Percentiles rank a stretch among this genome's conserved stretches.
Evolutionary conservation across 2,329 filamentous ascomycete genomes (phyloP).

Genomic region (Fusarium albosuccineum): DNA sequence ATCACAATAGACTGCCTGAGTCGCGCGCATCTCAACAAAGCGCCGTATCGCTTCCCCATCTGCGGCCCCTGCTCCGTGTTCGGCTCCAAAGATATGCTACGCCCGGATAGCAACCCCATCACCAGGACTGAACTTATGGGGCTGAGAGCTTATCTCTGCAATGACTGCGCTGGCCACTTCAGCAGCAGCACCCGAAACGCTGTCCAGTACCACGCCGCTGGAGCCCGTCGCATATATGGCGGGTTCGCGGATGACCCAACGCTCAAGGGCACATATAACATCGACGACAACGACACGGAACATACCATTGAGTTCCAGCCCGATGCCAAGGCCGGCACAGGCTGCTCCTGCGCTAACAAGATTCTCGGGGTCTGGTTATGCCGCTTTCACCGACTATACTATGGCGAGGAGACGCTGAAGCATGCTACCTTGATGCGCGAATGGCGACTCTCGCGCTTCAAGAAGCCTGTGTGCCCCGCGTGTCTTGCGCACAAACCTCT

Average conservation of each 20-base stretch:
- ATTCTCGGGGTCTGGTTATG: conserved; percentile 52
- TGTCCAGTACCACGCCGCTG: conserved; percentile 20
- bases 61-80: conserved; percentile 44
- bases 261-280: conserved; percentile 9
- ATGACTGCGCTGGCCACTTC: conserved; percentile 41
- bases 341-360: conserved; percentile 55
- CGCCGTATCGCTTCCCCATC: conserved; percentile 34
- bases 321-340: conserved; percentile 46
- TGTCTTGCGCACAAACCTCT: conserved; percentile 44
- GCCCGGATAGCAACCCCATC: conserved; percentile 20
- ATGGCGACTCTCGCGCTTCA: conserved; percentile 45
- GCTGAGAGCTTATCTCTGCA: conserved; percentile 55
- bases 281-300: neutral
- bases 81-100: conserved; percentile 36
- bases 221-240: conserved; percentile 48
- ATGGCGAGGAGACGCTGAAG: conserved; percentile 42
- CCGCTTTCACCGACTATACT: conserved; percentile 50
- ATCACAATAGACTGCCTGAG: conserved; percentile 33
- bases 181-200: conserved; percentile 8
- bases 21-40: conserved; percentile 26
- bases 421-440: conserved; percentile 42
- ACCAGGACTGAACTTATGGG: conserved; percentile 42
- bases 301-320: conserved; percentile 20
- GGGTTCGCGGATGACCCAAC: neutral
- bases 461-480: conserved; percentile 47